Evolutionary conservation across 805 yeast genomes (phyloP).

Genomic region (Saccharomycopsis sp.): DNA sequence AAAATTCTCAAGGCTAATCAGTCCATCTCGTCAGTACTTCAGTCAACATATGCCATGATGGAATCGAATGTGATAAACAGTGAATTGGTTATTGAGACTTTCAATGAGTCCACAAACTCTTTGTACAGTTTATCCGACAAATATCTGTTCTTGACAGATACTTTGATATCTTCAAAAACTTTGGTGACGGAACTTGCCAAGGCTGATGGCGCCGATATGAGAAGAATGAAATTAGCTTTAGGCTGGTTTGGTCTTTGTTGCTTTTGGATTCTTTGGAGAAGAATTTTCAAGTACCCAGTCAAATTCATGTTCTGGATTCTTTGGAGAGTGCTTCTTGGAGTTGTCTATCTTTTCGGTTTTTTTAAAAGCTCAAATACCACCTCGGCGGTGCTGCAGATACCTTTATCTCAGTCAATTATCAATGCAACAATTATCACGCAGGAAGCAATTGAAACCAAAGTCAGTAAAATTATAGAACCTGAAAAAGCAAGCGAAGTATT

Average conservation of each 20-base stretch:
- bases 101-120: constrained; percentile 16
- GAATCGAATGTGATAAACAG: constrained; percentile 18
- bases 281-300: constrained; percentile 18
- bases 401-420: no score
- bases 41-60: constrained; percentile 15
- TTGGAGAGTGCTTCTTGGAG: neutral
- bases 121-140: constrained; percentile 12
- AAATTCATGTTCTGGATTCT: constrained; percentile 14
- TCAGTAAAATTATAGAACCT: no score
- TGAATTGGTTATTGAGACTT: constrained; percentile 16
- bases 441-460: no score
- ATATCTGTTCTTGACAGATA: constrained; percentile 10
- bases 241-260: constrained; percentile 16
- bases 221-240: constrained; percentile 18
- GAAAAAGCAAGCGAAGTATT: no score
- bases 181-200: constrained; percentile 16
- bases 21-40: constrained; percentile 13
- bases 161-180: constrained; percentile 11
- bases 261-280: constrained; percentile 19
- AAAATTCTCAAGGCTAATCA: constrained; percentile 19
- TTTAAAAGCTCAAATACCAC: neutral
- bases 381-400: neutral
- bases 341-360: neutral
- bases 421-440: no score
- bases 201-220: constrained; percentile 17